Percentiles rank a stretch among this genome's conserved stretches.
phyloP scores from a whole-genome alignment of 106 monocot genomes.

The Posidonia australis region DNA sequence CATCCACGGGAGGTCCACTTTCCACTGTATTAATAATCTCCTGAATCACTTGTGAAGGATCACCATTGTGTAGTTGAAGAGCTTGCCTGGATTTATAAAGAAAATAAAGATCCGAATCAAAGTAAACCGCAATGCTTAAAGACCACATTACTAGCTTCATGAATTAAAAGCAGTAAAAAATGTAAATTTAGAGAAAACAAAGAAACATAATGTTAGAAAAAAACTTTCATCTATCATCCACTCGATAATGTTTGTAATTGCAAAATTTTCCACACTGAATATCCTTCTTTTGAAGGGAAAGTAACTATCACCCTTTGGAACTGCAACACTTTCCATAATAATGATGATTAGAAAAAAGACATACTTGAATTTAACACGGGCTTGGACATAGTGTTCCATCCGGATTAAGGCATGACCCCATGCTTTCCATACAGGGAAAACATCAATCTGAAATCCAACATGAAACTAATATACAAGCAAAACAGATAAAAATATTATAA shows the following conservation, averaged over 20 bases:
- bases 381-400: conserved; percentile 86
- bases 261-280: too few species aligned
- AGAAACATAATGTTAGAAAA: too few species aligned
- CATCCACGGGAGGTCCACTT: conserved; percentile 80
- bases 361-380: conserved; percentile 93
- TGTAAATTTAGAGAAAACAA: too few species aligned
- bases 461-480: not conserved
- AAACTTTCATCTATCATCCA: too few species aligned
- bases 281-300: too few species aligned
- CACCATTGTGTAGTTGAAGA: conserved; percentile 77
- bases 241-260: too few species aligned
- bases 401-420: conserved; percentile 94
- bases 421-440: conserved; percentile 92
- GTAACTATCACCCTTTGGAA: too few species aligned
- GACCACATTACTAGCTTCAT: too few species aligned
- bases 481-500: not conserved
- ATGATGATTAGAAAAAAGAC: not conserved
- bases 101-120: not conserved
- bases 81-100: conserved; percentile 60
- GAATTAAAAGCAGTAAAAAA: too few species aligned
- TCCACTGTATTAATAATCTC: conserved; percentile 82
- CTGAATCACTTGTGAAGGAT: conserved; percentile 38
- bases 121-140: too few species aligned
- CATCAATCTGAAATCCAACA: conserved; percentile 57
- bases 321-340: too few species aligned